These are phyloP conservation scores for Colletotrichum chrysophilum DNA, from an alignment of 2,329 filamentous ascomycete species.

Conservation along the genomic window DNA sequence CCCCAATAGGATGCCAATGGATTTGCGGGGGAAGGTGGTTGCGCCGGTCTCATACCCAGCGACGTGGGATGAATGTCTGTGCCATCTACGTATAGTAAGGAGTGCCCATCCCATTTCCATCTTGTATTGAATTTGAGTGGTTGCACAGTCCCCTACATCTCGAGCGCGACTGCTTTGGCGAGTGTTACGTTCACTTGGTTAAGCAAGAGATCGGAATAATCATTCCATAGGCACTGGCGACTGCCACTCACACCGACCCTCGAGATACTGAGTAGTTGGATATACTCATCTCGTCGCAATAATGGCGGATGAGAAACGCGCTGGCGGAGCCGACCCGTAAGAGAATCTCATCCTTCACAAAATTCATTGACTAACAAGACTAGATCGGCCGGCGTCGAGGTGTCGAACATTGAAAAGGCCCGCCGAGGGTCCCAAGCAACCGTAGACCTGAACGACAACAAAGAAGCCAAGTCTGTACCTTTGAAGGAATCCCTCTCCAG, in stretches of 20 bases:
- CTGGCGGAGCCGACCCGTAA: not conserved
- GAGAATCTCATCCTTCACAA: not conserved
- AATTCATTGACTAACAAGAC: not conserved
- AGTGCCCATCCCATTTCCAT: not conserved
- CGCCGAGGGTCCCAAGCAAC: not conserved
- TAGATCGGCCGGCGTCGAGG: not conserved
- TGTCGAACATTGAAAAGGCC: conserved; percentile 1
- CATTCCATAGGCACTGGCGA: not conserved
- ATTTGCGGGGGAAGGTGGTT: conserved; percentile 1
- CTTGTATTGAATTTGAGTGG: not conserved
- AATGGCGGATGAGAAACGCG: conserved; percentile 11
- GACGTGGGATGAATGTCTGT: not conserved
- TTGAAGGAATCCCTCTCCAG: too few relatives aligned
- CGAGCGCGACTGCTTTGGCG: not conserved
- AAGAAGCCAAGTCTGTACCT: conserved; percentile 48
- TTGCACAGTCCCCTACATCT: not conserved
- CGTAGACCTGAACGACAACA: conserved; percentile 50
- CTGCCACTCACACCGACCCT: not conserved
- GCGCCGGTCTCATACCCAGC: not conserved
- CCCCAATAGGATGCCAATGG: not conserved
- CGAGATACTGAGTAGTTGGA: not conserved
- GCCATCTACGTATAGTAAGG: conserved; percentile 11
- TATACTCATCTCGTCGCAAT: not conserved
- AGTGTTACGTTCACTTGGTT: not conserved
- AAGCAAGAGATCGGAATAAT: not conserved